Evolutionary conservation across 805 yeast genomes (phyloP), one percentile per base, ranked within the genome.

Genomic region (Hanseniaspora meyeri): DNA sequence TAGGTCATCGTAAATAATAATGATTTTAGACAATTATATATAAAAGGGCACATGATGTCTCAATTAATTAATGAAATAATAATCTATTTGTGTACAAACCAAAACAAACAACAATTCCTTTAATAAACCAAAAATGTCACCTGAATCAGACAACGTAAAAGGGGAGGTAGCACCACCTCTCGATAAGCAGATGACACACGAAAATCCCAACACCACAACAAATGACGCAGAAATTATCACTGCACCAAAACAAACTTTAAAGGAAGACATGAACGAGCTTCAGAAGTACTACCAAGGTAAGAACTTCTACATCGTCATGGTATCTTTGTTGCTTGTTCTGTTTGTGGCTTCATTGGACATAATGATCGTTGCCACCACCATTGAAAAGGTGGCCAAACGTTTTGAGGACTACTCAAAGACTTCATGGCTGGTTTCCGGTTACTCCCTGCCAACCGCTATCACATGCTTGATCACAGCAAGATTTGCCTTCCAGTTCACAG

Each of bases 371-470:
- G 63, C 77, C 9, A 77, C 84, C 1, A 68, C 79, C 12, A 67
- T 80, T 53, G 73, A 78, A 20, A 70, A 67, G 2, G 78, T 81
- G 1, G 79, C 82, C 7, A 66, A 68, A 50, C 67, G 77, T 59
- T 81, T 81, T 62, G 61, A 72, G 24, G 70, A 72, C 3, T 80
- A 77, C 60, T 72, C 75, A 4, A 74, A 78, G 58, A 70, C 80
- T 7, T 81, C 82, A 2, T 81, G 87, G 86, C 63, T 81, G 31
- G 68, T 79, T 8, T 67, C 82, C 0, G 83, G 80, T 2, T 82
- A 74, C 63, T 62, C 78, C 62, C 65, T 81, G 46, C 78, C 84
- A 1, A 72, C 77, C 70, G 79, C 82, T 1, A 70, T 76, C 17
- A 66, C 79, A 38, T 72, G 78, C 3, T 77, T 81, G 16, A 65